phyloP scores from a whole-genome alignment of 176 grass and related monocot genomes.

The Oryza meyeriana region DNA sequence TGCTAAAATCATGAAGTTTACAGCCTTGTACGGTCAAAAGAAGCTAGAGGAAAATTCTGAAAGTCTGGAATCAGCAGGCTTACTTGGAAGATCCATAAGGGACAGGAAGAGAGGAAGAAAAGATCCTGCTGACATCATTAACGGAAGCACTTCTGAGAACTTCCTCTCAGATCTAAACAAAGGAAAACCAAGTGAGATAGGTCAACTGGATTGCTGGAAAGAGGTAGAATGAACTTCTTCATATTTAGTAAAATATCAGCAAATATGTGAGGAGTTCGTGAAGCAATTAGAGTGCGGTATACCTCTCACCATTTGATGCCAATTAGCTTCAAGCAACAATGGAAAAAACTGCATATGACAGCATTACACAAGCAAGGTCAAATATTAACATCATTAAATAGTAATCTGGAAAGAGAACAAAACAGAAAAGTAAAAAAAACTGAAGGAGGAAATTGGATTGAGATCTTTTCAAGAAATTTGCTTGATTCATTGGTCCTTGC shows the following conservation, averaged over 20 bases:
- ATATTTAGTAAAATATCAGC: background rate
- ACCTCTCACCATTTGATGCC: constrained; percentile 96
- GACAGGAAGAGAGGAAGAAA: constrained; percentile 95
- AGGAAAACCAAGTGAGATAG: constrained; percentile 19
- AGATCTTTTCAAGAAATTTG: constrained; percentile 11
- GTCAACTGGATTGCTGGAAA: background rate
- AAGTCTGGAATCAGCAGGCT: constrained; percentile 24
- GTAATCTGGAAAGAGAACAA: constrained; percentile 4
- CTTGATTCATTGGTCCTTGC: background rate
- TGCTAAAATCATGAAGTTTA: background rate
- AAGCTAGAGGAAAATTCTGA: constrained; percentile 8
- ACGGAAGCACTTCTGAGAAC: constrained; percentile 73
- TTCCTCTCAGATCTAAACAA: constrained; percentile 76
- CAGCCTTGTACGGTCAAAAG: background rate
- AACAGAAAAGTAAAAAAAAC: constrained; percentile 11
- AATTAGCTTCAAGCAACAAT: constrained; percentile 84
- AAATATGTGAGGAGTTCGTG: background rate
- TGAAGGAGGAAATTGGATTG: background rate
- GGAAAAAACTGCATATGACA: constrained; percentile 81
- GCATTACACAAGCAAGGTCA: constrained; percentile 15
- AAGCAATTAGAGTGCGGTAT: constrained; percentile 34
- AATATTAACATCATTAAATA: constrained; percentile 3
- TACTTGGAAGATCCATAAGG: constrained; percentile 87
- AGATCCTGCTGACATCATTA: constrained; percentile 91
- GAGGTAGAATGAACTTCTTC: background rate